Base-by-base conservation (phyloP, 495 filamentous ascomycete species). In the Neurospora sp. region DNA sequence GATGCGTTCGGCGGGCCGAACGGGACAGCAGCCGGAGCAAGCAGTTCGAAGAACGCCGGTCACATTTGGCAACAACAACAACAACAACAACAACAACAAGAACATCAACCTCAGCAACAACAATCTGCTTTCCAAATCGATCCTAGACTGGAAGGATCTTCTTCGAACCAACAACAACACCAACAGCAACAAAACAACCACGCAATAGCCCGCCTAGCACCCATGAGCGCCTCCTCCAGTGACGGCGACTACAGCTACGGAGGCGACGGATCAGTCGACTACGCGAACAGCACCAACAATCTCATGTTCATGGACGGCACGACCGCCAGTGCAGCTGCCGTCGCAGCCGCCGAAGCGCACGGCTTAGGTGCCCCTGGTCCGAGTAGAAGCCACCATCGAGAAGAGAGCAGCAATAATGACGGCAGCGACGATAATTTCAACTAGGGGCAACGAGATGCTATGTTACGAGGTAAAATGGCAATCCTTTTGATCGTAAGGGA, bases 21-120 rank as follows among this genome's bases (percentile, higher is more conserved):
- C 14, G 53, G 53, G 14, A 16, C 9, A 65, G 2, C 16, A n/a
- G 35, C 35, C 5, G 41, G 16, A 41, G 38, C 37, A 42, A 27
- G 46, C n/a, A 59, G 20, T 48, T 48, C 48, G 11, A 59, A 22
- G 20, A 59, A 59, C 20, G 20, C 22, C 22, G 11, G 22, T 5
- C 72, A 44, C 69, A 46, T 59, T 46, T 7, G 41, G 68, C 39
- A 69, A 18, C 53, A 39, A 41, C 70, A 70, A 61, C 73, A 48
- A 41, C 70, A 68, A 10, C 27, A 31, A 2, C 27, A 31, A 0
- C 27, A 31, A 31, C 27, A 31, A 31, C 27, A 68, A 37, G 35
- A 37, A 22, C 59, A 69, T 39, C 61, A 72, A 22, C 48, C 11
- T 59, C 48, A 27, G 22, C 48, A 59, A 27, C 48, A 59, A 27